These are phyloP conservation scores for Polytrichum formosum DNA, from an alignment of 225 moss, liverwort and hornwort genomes.

Conservation along the genomic window DNA sequence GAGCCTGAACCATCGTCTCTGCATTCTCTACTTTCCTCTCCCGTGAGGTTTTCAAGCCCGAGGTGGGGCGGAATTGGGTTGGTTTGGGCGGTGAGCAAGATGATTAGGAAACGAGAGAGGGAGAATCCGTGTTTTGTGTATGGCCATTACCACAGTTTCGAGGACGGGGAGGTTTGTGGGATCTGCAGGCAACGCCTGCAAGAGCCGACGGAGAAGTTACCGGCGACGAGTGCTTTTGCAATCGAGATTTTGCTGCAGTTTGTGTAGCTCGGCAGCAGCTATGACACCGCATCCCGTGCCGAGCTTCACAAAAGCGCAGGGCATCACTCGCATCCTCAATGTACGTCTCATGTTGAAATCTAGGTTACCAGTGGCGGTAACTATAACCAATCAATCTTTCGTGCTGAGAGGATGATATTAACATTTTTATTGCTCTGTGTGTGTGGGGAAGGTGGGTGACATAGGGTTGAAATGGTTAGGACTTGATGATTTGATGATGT, in stretches of 20 bases:
- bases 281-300: conserved; percentile 73
- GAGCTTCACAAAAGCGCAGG: conserved; percentile 69
- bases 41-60: too few relatives aligned
- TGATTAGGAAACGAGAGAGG: conserved; percentile 94
- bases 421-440: too few relatives aligned
- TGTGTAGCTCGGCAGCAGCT: conserved; percentile 97
- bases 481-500: too few relatives aligned
- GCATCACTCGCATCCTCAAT: conserved; percentile 89
- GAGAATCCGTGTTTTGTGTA: conserved; percentile 99
- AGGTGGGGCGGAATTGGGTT: too few relatives aligned
- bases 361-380: too few relatives aligned
- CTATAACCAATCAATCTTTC: too few relatives aligned
- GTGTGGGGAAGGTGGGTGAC: too few relatives aligned
- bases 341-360: conserved; percentile 29
- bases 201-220: conserved; percentile 87
- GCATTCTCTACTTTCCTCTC: too few relatives aligned
- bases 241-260: conserved; percentile 88
- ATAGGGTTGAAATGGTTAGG: too few relatives aligned
- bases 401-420: too few relatives aligned
- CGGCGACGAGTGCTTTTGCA: conserved; percentile 88
- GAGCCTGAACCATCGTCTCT: too few relatives aligned
- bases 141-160: conserved; percentile 97
- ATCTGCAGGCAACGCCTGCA: conserved; percentile 90
- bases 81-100: conserved; percentile 16
- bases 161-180: conserved; percentile 96